phyloP scores from a whole-genome alignment of 805 yeast species.

The Danielia oregonensis region DNA sequence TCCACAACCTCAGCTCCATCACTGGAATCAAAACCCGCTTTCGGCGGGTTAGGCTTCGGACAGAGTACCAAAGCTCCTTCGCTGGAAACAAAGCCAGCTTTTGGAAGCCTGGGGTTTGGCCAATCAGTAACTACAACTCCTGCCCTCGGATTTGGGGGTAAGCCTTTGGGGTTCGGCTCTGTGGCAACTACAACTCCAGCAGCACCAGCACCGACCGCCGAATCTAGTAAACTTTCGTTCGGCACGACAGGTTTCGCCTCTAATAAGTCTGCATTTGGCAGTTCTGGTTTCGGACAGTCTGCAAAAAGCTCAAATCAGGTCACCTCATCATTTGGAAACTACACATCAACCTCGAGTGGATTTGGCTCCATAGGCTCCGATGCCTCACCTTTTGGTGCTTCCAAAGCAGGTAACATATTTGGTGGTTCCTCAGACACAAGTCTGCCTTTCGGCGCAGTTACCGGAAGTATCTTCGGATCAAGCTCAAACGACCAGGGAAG shows the following conservation, averaged over 20 bases:
- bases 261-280: constrained; percentile 4
- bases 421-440: not conserved
- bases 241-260: no score
- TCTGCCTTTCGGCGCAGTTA: not conserved
- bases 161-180: no score
- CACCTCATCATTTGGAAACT: constrained; percentile 14
- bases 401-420: not conserved
- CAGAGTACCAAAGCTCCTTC: no score
- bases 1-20: constrained; percentile 6
- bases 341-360: not conserved
- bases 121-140: constrained; percentile 9
- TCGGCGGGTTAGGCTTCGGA: constrained; percentile 8
- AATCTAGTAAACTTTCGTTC: not conserved
- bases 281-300: constrained; percentile 12
- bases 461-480: not conserved
- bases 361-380: not conserved
- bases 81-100: constrained; percentile 1
- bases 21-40: constrained; percentile 7
- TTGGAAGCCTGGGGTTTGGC: constrained; percentile 18
- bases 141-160: constrained; percentile 8
- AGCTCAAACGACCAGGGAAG: not conserved
- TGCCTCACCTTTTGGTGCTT: not conserved
- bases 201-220: no score
- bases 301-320: no score
- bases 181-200: no score